phyloP scores from a whole-genome alignment of 2,329 filamentous ascomycete genomes.

The Pseudogymnoascus sp. region DNA sequence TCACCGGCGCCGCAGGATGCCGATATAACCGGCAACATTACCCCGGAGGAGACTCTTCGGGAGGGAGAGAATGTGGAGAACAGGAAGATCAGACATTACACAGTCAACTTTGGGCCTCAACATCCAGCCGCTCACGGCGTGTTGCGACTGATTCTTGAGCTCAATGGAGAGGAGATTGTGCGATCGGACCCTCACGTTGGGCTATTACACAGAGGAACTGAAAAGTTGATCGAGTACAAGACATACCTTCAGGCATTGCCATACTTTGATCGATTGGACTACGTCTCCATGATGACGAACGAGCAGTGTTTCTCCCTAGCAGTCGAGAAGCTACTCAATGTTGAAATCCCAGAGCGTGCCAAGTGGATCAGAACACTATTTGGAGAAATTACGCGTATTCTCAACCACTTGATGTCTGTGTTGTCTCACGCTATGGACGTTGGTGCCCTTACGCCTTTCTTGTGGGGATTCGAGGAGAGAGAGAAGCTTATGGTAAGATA shows the following conservation, averaged over 20 bases:
- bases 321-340: constrained; percentile 94
- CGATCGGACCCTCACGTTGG: constrained; percentile 95
- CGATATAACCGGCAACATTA: constrained; percentile 17
- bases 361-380: constrained; percentile 97
- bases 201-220: constrained; percentile 88
- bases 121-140: constrained; percentile 98
- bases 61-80: constrained; percentile 38
- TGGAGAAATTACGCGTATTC: constrained; percentile 82
- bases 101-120: constrained; percentile 98
- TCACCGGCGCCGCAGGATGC: constrained; percentile 31
- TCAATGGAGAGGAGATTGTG: constrained; percentile 96
- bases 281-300: constrained; percentile 99
- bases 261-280: constrained; percentile 98
- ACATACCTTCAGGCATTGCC: constrained; percentile 96
- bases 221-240: constrained; percentile 99
- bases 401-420: constrained; percentile 98
- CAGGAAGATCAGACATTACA: constrained; percentile 96
- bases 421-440: constrained; percentile 98
- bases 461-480: constrained; percentile 99
- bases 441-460: constrained; percentile 91
- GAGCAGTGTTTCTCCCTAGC: constrained; percentile 95
- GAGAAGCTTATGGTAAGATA: constrained; percentile 93
- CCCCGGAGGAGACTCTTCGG: constrained; percentile 34
- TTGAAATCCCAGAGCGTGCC: constrained; percentile 89
- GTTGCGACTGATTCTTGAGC: constrained; percentile 90